phyloP scores from a whole-genome alignment of 805 yeast genomes.

The Metschnikowia orientalis region DNA sequence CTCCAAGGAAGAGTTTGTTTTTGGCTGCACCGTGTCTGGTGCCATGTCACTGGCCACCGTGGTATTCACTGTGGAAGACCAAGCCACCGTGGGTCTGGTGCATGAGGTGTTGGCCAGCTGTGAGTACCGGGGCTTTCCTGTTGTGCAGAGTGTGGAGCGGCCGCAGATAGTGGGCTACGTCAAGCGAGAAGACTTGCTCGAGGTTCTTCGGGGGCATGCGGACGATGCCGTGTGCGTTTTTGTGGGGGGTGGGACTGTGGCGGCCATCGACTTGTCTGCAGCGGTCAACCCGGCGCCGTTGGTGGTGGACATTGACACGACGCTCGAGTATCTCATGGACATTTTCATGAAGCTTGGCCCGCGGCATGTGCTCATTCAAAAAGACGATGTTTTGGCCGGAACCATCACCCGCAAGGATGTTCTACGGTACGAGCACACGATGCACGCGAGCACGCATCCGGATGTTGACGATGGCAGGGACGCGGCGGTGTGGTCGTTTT shows the following conservation, averaged over 20 bases:
- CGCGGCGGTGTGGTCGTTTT: constrained; percentile 31
- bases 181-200: constrained; percentile 36
- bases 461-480: constrained; percentile 23
- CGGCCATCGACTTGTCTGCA: constrained; percentile 21
- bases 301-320: constrained; percentile 47
- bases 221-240: constrained; percentile 18
- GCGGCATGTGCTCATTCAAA: constrained; percentile 60
- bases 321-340: constrained; percentile 59
- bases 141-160: constrained; percentile 37
- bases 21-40: constrained; percentile 42
- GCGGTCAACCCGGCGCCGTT: constrained; percentile 57
- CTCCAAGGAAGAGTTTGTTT: constrained; percentile 61
- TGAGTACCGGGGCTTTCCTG: constrained; percentile 48
- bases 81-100: constrained; percentile 30
- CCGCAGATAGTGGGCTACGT: constrained; percentile 46
- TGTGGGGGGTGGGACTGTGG: constrained; percentile 4
- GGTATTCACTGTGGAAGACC: constrained; percentile 32
- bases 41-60: constrained; percentile 55
- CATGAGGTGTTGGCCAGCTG: constrained; percentile 31
- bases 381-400: constrained; percentile 61
- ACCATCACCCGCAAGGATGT: constrained; percentile 83
- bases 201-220: constrained; percentile 6
- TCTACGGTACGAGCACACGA: constrained; percentile 52
- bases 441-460: constrained; percentile 23
- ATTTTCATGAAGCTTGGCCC: constrained; percentile 81